Conservation (phyloP, 768 basidiomycete genomes). For the Naganishia randhawae region DNA sequence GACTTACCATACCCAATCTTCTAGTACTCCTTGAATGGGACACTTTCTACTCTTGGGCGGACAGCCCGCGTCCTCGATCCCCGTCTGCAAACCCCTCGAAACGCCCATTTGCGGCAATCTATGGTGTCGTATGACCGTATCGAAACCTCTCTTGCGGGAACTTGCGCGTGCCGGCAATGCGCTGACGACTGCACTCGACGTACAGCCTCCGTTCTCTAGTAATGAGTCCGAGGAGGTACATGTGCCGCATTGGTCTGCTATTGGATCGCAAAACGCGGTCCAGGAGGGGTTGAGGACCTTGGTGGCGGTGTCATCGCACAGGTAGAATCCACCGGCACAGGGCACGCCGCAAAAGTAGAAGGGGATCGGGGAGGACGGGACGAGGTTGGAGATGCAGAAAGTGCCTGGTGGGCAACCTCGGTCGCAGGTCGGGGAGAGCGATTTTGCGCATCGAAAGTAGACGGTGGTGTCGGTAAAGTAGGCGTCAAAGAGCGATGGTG, state of each 20-base stretch:
- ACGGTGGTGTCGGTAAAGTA: slow-evolving; percentile 4
- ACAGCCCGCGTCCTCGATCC: neutral
- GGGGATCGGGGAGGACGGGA: neutral
- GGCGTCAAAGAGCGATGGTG: neutral
- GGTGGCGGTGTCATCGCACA: slow-evolving; percentile 16
- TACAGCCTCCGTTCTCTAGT: neutral
- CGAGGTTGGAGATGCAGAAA: neutral
- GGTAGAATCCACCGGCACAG: slow-evolving; percentile 18
- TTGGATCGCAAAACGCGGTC: slow-evolving; percentile 7
- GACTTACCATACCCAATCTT: slow-evolving; percentile 18
- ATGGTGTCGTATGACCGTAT: neutral
- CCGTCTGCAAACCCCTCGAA: too few species aligned
- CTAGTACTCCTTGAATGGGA: neutral
- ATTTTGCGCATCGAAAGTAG: neutral
- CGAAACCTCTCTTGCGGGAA: neutral
- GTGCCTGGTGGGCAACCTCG: neutral
- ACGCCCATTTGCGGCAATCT: neutral
- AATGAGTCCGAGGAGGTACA: neutral
- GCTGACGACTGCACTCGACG: neutral
- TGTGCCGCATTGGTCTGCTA: slow-evolving; percentile 17
- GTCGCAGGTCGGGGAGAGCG: slow-evolving; percentile 1
- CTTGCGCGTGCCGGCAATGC: slow-evolving; percentile 11
- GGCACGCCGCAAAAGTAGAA: slow-evolving; percentile 19
- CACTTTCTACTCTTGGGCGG: neutral
- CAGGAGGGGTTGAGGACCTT: slow-evolving; percentile 17